These are phyloP conservation scores for Fusarium sp. DNA, from an alignment of 2,329 filamentous ascomycete genomes.

Conservation along the genomic window DNA sequence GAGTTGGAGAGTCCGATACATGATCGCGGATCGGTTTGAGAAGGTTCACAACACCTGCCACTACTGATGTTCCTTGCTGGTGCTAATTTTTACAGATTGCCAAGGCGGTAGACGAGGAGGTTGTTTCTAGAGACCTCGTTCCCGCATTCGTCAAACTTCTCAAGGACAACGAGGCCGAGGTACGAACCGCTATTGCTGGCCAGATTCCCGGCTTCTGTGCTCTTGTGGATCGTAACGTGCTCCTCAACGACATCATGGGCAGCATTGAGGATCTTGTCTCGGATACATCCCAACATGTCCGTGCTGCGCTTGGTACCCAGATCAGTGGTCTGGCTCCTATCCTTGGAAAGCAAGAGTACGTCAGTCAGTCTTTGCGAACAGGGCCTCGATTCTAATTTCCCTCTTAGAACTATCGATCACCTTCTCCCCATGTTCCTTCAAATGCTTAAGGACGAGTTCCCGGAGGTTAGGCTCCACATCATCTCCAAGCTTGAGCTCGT, in stretches of 20 bases:
- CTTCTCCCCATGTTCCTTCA: constrained; percentile 98
- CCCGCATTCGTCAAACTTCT: constrained; percentile 97
- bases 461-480: constrained; percentile 96
- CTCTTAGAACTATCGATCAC: constrained; percentile 87
- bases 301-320: constrained; percentile 92
- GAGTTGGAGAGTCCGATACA: constrained; percentile 98
- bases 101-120: constrained; percentile 97
- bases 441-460: constrained; percentile 99
- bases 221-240: constrained; percentile 83
- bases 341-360: constrained; percentile 95
- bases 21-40: constrained; percentile 98
- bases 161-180: constrained; percentile 97
- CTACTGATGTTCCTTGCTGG: not conserved
- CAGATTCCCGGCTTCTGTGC: constrained; percentile 98
- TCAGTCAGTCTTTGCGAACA: constrained; percentile 14
- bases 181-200: constrained; percentile 93
- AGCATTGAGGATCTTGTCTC: constrained; percentile 96
- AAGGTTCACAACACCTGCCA: constrained; percentile 63
- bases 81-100: constrained; percentile 72
- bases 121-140: constrained; percentile 90
- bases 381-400: not conserved
- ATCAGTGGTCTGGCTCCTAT: constrained; percentile 97
- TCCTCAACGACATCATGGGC: constrained; percentile 96
- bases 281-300: constrained; percentile 95
- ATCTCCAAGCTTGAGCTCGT: constrained; percentile 99